Evolutionary conservation across 2,329 filamentous ascomycete species (phyloP).

Genomic region (Xylariaceae sp.): DNA sequence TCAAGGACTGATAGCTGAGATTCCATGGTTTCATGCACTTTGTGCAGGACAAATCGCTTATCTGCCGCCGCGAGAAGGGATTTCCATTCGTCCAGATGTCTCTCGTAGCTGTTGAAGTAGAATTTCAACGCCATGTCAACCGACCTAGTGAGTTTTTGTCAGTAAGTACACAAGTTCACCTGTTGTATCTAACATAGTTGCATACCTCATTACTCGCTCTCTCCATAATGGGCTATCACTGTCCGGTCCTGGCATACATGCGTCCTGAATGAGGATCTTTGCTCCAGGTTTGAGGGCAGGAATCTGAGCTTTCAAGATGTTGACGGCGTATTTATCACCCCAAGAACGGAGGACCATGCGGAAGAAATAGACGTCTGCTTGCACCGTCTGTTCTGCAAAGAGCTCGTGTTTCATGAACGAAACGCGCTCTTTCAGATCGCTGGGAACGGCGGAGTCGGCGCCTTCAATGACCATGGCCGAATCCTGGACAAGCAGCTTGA

Average conservation of each 20-base stretch:
- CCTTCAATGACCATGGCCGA: slow-evolving; percentile 15
- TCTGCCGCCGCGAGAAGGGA: slow-evolving; percentile 1
- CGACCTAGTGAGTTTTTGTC: neutral
- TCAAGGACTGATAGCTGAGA: neutral
- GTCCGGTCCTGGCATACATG: slow-evolving; percentile 6
- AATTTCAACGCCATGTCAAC: neutral
- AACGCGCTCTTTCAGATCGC: slow-evolving; percentile 20
- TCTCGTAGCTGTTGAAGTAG: neutral
- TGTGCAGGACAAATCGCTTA: neutral
- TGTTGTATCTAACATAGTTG: slow-evolving; percentile 1
- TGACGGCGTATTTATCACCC: slow-evolving; percentile 21
- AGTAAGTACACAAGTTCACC: slow-evolving; percentile 6
- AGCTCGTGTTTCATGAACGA: slow-evolving; percentile 22
- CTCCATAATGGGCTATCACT: slow-evolving; percentile 10
- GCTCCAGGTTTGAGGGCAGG: slow-evolving; percentile 20
- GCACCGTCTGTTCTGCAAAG: slow-evolving; percentile 20
- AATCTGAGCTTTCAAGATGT: slow-evolving; percentile 23
- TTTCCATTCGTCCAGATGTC: slow-evolving; percentile 1
- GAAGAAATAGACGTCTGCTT: slow-evolving; percentile 24
- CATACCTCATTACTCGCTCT: slow-evolving; percentile 10
- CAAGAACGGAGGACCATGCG: slow-evolving; percentile 22
- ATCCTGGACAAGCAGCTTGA: slow-evolving; percentile 25
- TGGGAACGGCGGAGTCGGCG: slow-evolving; percentile 16
- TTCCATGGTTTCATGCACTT: neutral
- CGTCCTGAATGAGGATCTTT: slow-evolving; percentile 24